Evolutionary conservation across 2,329 filamentous ascomycete species (phyloP), one percentile per base, ranked within the genome.

Genomic region (Fusarium hainanense): DNA sequence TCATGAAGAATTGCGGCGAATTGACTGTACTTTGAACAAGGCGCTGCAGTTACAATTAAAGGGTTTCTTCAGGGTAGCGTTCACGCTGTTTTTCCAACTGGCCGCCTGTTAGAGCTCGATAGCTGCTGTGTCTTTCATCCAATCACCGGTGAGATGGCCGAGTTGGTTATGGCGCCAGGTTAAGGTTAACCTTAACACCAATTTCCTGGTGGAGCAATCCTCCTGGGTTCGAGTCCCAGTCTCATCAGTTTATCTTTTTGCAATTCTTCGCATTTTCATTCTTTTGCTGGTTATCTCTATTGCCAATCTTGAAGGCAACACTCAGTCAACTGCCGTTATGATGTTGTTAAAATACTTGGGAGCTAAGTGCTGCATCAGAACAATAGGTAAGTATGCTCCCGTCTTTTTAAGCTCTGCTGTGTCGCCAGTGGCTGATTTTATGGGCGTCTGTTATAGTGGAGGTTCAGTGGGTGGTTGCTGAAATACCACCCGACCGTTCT

Each of bases 91-190:
- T n/a, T 37, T 37, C 4, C 8, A 30, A 14, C 12, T 10, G 16
- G 5, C 0, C 16, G 8, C 32, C 6, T 37, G 10, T 37, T 37
- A 37, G 34, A 12, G 3, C 2, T n/a, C 10, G 4, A 37, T n/a
- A n/a, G 6, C 3, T 18, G 6, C 18, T n/a, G 3, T 7, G 4
- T 20, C 2, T 7, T 12, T 18, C n/a, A 51, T 63, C 58, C 58
- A 63, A 63, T 63, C 49, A 63, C 13, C 43, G 60, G 60, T 63
- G 60, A 63, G 60, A 63, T 63, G 60, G 60, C 60, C 60, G 60
- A 63, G 60, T 63, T 63, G 60, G 60, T 63, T 63, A 63, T 63
- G 60, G 60, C 60, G 60, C 60, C 60, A 63, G 60, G 60, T 63
- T 63, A 63, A 63, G 60, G 60, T 63, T 48, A 63, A 63, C 60